Conservation (phyloP, 805 yeast genomes). For the Cyberlindnera nakhonratchasimensis region DNA sequence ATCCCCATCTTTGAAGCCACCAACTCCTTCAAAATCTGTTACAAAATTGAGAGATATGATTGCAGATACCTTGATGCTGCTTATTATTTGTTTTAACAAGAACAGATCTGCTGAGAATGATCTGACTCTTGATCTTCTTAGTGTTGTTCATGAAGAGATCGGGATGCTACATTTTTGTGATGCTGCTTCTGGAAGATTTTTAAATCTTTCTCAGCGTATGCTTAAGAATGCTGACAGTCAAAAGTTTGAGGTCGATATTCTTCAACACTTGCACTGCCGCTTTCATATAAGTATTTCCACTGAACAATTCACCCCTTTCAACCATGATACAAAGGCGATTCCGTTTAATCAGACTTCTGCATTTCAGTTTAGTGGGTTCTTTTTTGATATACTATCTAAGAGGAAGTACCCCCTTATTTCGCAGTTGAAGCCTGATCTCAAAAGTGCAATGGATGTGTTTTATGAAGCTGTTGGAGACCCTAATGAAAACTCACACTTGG, state of each 20-base stretch:
- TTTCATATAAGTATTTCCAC: constrained; percentile 63
- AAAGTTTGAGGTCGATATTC: constrained; percentile 61
- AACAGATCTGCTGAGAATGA: constrained; percentile 16
- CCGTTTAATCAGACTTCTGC: constrained; percentile 42
- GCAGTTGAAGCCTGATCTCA: constrained; percentile 66
- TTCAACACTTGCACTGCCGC: constrained; percentile 76
- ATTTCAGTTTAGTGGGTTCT: constrained; percentile 38
- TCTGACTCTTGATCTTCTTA: constrained; percentile 42
- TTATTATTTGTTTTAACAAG: constrained; percentile 36
- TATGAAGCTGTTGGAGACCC: constrained; percentile 73
- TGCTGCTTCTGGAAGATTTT: constrained; percentile 54
- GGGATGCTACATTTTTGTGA: constrained; percentile 73
- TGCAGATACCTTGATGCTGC: constrained; percentile 35
- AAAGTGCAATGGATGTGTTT: constrained; percentile 65
- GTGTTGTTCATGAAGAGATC: constrained; percentile 66
- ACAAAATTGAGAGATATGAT: constrained; percentile 38
- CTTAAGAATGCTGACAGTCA: constrained; percentile 41
- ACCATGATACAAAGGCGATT: constrained; percentile 52
- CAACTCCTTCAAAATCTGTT: constrained; percentile 9
- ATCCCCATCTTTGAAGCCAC: constrained; percentile 34
- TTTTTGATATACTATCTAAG: constrained; percentile 52
- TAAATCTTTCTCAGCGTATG: constrained; percentile 55
- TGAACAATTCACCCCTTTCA: constrained; percentile 58
- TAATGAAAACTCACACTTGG: constrained; percentile 34
- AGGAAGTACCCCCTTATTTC: constrained; percentile 57